Percentiles rank a stretch among this genome's conserved stretches.
phyloP scores from a whole-genome alignment of 2,329 filamentous ascomycete genomes.

The Cladophialophora bantiana region DNA sequence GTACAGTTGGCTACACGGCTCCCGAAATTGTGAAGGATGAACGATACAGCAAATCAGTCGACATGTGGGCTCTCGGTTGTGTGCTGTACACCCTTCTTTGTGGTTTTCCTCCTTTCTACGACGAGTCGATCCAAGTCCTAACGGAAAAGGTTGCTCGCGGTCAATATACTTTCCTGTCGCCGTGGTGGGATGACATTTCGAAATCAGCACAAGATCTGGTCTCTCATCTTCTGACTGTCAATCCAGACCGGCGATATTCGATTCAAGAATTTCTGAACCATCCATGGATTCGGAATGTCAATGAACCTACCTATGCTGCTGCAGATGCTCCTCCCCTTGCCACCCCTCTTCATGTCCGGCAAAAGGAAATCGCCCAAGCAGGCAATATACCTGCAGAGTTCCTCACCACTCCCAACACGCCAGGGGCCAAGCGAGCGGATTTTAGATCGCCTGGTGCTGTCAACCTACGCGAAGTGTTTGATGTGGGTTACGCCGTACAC shows the following conservation, averaged over 20 bases:
- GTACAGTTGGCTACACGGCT: conserved; percentile 98
- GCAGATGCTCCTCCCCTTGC: conserved; percentile 75
- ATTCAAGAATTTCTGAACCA: conserved; percentile 94
- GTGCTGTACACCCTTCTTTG: conserved; percentile 96
- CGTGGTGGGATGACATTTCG: conserved; percentile 99
- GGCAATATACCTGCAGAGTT: conserved; percentile 60
- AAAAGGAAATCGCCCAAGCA: conserved; percentile 62
- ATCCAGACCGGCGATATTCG: conserved; percentile 92
- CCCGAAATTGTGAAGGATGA: conserved; percentile 99
- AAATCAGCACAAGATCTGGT: conserved; percentile 93
- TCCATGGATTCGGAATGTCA: conserved; percentile 83
- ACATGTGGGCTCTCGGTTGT: conserved; percentile 99
- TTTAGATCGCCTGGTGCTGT: conserved; percentile 95
- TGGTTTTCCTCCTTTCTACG: conserved; percentile 95
- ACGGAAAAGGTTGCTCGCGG: conserved; percentile 97
- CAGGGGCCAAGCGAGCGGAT: conserved; percentile 72
- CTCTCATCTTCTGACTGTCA: conserved; percentile 89
- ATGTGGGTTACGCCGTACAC: conserved; percentile 97
- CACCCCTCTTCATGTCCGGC: conserved; percentile 66
- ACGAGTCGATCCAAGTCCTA: conserved; percentile 94
- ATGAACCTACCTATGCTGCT: conserved; percentile 71
- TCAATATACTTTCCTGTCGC: conserved; percentile 96
- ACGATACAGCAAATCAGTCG: conserved; percentile 96
- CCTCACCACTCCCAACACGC: conserved; percentile 60
- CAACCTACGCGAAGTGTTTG: conserved; percentile 95